These are phyloP conservation scores for Sphagnurus paluster DNA, from an alignment of 1,284 basidiomycete genomes.

Conservation along the genomic window DNA sequence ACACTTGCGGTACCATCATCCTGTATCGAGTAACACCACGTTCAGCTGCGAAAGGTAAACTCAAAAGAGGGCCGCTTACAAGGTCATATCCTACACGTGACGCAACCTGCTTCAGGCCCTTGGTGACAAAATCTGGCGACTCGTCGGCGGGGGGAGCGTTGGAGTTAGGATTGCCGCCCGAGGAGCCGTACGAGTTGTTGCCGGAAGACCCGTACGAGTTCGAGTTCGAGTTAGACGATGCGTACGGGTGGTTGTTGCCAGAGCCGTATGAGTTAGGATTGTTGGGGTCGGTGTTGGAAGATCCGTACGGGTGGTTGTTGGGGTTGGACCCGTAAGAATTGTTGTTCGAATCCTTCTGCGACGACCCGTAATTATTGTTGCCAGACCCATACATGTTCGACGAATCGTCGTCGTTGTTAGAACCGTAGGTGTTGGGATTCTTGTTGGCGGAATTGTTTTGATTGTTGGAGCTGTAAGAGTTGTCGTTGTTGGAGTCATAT, in stretches of 20 bases:
- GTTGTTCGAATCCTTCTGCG: constrained; percentile 7
- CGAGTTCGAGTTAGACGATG: constrained; percentile 19
- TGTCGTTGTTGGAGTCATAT: too few species aligned
- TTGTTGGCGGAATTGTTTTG: too few species aligned
- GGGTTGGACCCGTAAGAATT: too few species aligned
- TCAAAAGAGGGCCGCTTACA: constrained; percentile 32
- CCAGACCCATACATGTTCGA: too few species aligned
- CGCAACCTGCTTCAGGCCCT: constrained; percentile 42
- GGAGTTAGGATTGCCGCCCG: constrained; percentile 4
- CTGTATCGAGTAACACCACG: constrained; percentile 20
- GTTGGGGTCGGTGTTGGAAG: not conserved
- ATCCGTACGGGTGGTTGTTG: constrained; percentile 19
- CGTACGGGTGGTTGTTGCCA: constrained; percentile 20
- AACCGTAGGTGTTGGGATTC: too few species aligned
- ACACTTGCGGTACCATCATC: constrained; percentile 33
- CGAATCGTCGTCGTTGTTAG: too few species aligned
- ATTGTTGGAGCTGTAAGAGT: too few species aligned
- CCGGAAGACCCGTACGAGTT: constrained; percentile 10
- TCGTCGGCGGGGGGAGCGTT: too few species aligned
- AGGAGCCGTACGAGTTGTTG: constrained; percentile 19
- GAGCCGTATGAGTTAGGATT: too few species aligned
- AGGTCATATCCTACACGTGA: constrained; percentile 46
- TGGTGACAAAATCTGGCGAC: constrained; percentile 41
- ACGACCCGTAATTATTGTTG: constrained; percentile 1
- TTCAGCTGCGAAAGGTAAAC: not conserved